Conservation (phyloP, 352 stramenopile species). For the Globisporangium sylvaticum region DNA sequence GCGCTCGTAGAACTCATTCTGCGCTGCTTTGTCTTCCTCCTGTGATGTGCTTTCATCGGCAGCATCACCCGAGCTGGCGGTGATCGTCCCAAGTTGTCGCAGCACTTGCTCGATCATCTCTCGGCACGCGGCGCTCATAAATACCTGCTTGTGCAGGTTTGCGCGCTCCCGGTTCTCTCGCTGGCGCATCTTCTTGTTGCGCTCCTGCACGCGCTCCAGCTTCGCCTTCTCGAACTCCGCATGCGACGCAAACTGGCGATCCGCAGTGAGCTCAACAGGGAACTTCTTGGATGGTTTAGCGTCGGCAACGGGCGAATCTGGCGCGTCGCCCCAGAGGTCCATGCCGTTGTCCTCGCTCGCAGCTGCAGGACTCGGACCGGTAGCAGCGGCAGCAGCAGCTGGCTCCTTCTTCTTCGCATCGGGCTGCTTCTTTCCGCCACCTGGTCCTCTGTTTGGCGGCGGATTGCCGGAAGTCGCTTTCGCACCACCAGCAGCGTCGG, state of each 20-base stretch:
- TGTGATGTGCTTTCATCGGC: not conserved
- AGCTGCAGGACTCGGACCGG: not conserved
- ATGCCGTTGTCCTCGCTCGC: conserved; percentile 17
- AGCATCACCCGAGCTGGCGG: conserved; percentile 14
- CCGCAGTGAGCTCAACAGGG: conserved; percentile 46
- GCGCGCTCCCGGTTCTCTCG: conserved; percentile 91
- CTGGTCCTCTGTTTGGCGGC: not conserved
- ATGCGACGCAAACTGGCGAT: conserved; percentile 72
- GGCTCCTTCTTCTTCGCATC: not conserved
- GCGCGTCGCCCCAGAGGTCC: conserved; percentile 39
- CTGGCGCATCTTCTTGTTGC: conserved; percentile 76
- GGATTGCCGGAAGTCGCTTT: conserved; percentile 10
- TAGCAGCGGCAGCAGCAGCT: not conserved
- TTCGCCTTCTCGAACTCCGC: conserved; percentile 67
- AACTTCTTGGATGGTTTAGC: conserved; percentile 18
- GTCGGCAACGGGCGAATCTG: conserved; percentile 2
- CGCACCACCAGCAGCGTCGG: conserved; percentile 3
- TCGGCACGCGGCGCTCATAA: conserved; percentile 87
- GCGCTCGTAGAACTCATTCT: conserved; percentile 22
- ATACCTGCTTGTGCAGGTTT: conserved; percentile 87
- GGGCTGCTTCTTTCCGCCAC: not conserved
- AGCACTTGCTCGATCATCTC: conserved; percentile 87
- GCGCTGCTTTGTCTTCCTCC: conserved; percentile 7
- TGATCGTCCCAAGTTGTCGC: conserved; percentile 33
- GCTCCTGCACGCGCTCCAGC: conserved; percentile 41